Conservation (phyloP, 805 yeast genomes). For the Nakazawaea ernobii region DNA sequence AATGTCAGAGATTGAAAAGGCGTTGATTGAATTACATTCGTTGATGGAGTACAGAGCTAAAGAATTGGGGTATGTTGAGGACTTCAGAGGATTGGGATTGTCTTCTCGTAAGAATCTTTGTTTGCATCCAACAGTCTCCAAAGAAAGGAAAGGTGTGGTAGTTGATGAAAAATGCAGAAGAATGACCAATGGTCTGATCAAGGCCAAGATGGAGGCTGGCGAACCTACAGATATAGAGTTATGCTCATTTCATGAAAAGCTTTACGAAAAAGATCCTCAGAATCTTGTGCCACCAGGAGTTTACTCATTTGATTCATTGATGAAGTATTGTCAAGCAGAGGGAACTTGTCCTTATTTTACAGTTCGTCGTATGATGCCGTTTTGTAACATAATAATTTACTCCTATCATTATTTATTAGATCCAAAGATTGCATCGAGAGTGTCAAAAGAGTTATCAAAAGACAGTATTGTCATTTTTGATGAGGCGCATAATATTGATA, state of each 20-base stretch:
- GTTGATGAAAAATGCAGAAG: slow-evolving; percentile 97
- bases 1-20: slow-evolving; percentile 98
- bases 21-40: slow-evolving; percentile 81
- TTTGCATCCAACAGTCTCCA: slow-evolving; percentile 78
- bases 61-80: slow-evolving; percentile 83
- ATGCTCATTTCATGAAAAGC: slow-evolving; percentile 88
- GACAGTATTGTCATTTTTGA: slow-evolving; percentile 94
- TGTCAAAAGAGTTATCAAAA: slow-evolving; percentile 83
- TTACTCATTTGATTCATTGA: slow-evolving; percentile 82
- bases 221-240: slow-evolving; percentile 51
- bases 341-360: slow-evolving; percentile 96
- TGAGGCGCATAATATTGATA: slow-evolving; percentile 98
- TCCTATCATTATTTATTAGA: slow-evolving; percentile 94
- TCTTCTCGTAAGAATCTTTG: slow-evolving; percentile 94
- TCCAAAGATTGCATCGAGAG: slow-evolving; percentile 96
- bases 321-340: slow-evolving; percentile 68
- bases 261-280: slow-evolving; percentile 81
- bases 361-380: slow-evolving; percentile 94
- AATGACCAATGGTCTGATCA: slow-evolving; percentile 86
- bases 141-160: slow-evolving; percentile 83
- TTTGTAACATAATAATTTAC: slow-evolving; percentile 90
- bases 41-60: slow-evolving; percentile 82
- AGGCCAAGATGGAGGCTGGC: slow-evolving; percentile 55
- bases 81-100: slow-evolving; percentile 89
- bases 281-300: slow-evolving; percentile 90